phyloP scores from a whole-genome alignment of 2,329 filamentous ascomycete genomes.

The Exophiala sp. region DNA sequence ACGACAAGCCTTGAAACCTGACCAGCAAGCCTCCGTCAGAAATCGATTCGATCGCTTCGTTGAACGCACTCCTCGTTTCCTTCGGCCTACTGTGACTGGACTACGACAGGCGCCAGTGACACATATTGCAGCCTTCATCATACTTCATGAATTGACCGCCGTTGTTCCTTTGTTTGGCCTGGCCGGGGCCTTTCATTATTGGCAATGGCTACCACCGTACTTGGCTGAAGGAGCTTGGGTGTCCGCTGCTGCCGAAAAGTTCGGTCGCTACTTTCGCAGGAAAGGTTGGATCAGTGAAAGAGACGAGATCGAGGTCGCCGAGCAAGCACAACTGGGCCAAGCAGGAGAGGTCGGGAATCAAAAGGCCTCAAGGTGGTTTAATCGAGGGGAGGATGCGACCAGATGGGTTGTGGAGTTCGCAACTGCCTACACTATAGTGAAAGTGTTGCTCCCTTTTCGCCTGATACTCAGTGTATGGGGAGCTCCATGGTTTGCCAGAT shows the following conservation, averaged over 20 bases:
- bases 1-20: not conserved
- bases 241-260: conserved; percentile 61
- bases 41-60: conserved; percentile 25
- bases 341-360: conserved; percentile 7
- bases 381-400: conserved; percentile 42
- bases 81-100: conserved; percentile 18
- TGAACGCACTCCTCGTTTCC: conserved; percentile 23
- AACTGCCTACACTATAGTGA: conserved; percentile 85
- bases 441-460: conserved; percentile 71
- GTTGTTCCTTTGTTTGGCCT: conserved; percentile 71
- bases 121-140: conserved; percentile 76
- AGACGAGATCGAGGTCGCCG: conserved; percentile 43
- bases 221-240: conserved; percentile 50
- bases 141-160: conserved; percentile 89
- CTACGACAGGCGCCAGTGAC: conserved; percentile 72
- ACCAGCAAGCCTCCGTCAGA: conserved; percentile 9
- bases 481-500: conserved; percentile 84
- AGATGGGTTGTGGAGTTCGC: conserved; percentile 63
- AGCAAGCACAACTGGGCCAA: conserved; percentile 30
- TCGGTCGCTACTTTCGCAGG: conserved; percentile 67
- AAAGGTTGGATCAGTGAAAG: conserved; percentile 71
- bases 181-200: conserved; percentile 72
- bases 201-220: conserved; percentile 62
- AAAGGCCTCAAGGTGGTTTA: conserved; percentile 17
- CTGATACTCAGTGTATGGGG: conserved; percentile 76